Percentiles rank a stretch among this genome's conserved stretches.
These are phyloP conservation scores for Tanozyma kutaoensis DNA, from an alignment of 805 yeast species.

Conservation along the genomic window DNA sequence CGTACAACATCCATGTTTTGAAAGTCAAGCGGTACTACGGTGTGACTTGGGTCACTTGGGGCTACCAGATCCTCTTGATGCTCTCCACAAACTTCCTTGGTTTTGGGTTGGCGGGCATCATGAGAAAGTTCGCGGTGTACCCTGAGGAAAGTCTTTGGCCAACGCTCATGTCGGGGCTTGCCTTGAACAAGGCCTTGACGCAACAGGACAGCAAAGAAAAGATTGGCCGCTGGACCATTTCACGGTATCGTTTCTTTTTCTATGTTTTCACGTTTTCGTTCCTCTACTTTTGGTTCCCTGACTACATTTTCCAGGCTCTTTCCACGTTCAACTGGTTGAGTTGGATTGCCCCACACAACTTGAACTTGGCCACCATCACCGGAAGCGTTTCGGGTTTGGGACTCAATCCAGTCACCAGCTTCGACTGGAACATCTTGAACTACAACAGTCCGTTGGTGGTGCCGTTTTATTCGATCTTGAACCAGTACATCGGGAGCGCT, in stretches of 20 bases:
- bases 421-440: neutral
- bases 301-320: neutral
- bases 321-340: neutral
- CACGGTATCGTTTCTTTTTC: neutral
- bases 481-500: constrained; percentile 11
- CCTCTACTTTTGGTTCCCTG: neutral
- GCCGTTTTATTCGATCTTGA: neutral
- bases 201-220: neutral
- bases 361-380: neutral
- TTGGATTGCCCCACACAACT: neutral
- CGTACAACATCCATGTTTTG: constrained; percentile 12
- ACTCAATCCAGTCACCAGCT: neutral
- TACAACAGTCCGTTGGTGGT: neutral
- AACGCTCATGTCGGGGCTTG: neutral
- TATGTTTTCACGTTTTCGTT: neutral
- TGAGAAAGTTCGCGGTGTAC: neutral
- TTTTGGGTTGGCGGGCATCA: neutral
- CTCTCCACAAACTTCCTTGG: neutral
- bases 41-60: neutral
- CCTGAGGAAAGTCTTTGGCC: neutral
- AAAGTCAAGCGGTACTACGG: neutral
- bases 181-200: neutral
- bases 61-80: neutral
- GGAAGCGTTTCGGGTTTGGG: neutral
- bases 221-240: neutral